Evolutionary conservation across 176 grass and related monocot genomes (phyloP).

Genomic region (Carex kokanica): DNA sequence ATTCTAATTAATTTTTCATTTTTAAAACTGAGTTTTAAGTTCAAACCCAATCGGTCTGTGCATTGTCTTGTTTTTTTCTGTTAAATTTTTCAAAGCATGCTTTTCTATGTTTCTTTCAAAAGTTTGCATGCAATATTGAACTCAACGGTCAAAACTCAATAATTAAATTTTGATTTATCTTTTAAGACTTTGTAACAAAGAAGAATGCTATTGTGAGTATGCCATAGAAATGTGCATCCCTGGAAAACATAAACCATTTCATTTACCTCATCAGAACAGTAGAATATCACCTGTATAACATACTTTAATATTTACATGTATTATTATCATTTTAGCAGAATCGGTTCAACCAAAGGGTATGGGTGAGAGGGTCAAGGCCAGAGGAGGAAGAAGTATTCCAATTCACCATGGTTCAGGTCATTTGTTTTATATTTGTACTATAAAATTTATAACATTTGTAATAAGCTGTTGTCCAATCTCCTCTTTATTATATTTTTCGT

Average conservation of each 20-base stretch:
- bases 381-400: constrained; percentile 90
- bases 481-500: neutral
- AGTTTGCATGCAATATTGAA: neutral
- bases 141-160: neutral
- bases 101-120: neutral
- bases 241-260: neutral
- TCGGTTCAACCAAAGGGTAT: constrained; percentile 69
- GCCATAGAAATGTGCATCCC: neutral
- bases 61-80: neutral
- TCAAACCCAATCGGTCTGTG: neutral
- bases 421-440: neutral
- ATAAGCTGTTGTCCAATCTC: neutral
- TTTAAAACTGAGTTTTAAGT: neutral
- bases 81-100: neutral
- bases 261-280: neutral
- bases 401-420: constrained; percentile 92
- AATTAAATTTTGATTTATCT: neutral
- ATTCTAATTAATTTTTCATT: neutral
- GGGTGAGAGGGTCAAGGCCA: constrained; percentile 67
- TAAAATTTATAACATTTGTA: constrained; percentile 2
- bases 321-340: constrained; percentile 38
- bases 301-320: neutral
- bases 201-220: neutral
- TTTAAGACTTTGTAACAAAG: neutral
- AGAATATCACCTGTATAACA: neutral